Conservation (phyloP, 2,329 filamentous ascomycete species). For the Phaeosphaeriaceae sp. region DNA sequence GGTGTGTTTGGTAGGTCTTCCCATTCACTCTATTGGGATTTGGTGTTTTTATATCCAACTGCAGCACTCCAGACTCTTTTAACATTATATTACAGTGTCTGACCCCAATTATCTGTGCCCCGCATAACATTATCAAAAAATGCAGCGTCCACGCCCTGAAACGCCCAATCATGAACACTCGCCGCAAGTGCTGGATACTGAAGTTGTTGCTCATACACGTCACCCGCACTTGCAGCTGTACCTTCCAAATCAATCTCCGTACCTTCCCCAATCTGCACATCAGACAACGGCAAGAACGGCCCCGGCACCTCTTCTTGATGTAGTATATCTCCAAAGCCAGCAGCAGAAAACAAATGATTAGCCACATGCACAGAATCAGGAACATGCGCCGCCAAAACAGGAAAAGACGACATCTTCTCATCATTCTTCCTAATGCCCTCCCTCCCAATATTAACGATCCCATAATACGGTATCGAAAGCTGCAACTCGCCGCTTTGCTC, state of each 20-base stretch:
- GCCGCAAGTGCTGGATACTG: slow-evolving; percentile 14
- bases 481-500: slow-evolving; percentile 6
- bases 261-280: background rate
- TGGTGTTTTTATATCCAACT: background rate
- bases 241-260: too few relatives aligned
- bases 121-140: slow-evolving; percentile 28
- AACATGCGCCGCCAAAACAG: background rate
- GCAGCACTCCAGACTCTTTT: too few relatives aligned
- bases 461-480: slow-evolving; percentile 37
- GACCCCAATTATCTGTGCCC: slow-evolving; percentile 9
- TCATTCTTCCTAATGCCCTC: slow-evolving; percentile 12
- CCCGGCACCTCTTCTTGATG: background rate
- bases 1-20: too few relatives aligned
- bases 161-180: slow-evolving; percentile 23
- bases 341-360: slow-evolving; percentile 2
- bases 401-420: background rate
- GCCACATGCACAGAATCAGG: background rate
- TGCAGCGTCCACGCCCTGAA: slow-evolving; percentile 26
- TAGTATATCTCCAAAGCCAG: slow-evolving; percentile 5
- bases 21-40: too few relatives aligned
- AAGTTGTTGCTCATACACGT: slow-evolving; percentile 25
- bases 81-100: background rate
- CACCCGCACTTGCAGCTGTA: too few relatives aligned
- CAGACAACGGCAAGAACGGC: background rate
- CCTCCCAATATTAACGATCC: slow-evolving; percentile 38